Evolutionary conservation across 2,329 filamentous ascomycete genomes (phyloP).

Genomic region (Fusarium secorum): DNA sequence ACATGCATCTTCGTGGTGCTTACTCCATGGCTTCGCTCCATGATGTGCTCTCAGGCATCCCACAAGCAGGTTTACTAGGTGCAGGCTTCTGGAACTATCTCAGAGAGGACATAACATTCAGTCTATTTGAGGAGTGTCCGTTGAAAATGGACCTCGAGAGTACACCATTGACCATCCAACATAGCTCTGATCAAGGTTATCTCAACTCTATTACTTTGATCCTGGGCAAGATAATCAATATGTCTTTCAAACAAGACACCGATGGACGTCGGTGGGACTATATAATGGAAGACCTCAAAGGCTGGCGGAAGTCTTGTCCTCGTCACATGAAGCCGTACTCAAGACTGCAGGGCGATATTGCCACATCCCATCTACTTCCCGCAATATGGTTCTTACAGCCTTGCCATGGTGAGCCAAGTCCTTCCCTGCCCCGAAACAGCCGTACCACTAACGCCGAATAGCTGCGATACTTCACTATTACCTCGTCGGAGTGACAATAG

Average conservation of each 20-base stretch:
- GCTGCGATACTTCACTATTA: conserved; percentile 55
- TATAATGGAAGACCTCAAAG: conserved; percentile 32
- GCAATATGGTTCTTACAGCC: conserved; percentile 51
- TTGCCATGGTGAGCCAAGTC: conserved; percentile 51
- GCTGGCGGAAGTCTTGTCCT: conserved; percentile 48
- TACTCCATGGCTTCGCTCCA: conserved; percentile 53
- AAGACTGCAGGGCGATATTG: not conserved
- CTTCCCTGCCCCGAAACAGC: rapidly evolving
- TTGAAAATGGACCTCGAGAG: conserved; percentile 51
- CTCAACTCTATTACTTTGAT: conserved; percentile 54
- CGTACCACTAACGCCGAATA: conserved; percentile 25
- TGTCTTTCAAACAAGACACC: conserved; percentile 39
- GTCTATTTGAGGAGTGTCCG: conserved; percentile 53
- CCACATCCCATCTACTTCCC: conserved; percentile 42
- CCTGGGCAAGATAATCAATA: conserved; percentile 55
- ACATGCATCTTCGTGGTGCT: conserved; percentile 55
- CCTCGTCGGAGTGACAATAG: conserved; percentile 47
- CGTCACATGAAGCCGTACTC: conserved; percentile 45
- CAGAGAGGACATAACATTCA: conserved; percentile 62
- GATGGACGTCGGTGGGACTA: conserved; percentile 29
- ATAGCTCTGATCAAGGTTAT: conserved; percentile 29
- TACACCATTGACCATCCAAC: conserved; percentile 26
- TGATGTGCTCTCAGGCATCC: conserved; percentile 30
- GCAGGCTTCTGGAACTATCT: conserved; percentile 62
- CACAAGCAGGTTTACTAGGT: conserved; percentile 44